Conservation (phyloP, 768 basidiomycete species). For the Mycena amicta region DNA sequence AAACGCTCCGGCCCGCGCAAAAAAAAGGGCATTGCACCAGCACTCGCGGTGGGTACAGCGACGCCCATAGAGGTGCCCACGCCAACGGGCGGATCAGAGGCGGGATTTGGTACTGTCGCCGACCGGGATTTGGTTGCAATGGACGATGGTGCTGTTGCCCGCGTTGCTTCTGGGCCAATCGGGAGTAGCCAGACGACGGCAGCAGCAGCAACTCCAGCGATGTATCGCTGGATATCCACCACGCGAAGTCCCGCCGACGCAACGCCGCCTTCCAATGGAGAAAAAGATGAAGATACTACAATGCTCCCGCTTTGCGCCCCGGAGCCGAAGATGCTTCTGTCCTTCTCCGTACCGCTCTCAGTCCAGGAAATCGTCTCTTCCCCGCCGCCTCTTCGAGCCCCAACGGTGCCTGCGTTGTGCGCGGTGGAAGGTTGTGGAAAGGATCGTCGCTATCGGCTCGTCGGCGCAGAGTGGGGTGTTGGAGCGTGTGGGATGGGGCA, state of each 20-base stretch:
- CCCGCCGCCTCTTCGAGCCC: slow-evolving; percentile 3
- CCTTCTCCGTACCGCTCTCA: slow-evolving; percentile 3
- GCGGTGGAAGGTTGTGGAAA: background rate
- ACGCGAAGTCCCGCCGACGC: slow-evolving; percentile 38
- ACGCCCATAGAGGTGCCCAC: slow-evolving; percentile 21
- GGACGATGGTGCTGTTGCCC: slow-evolving; percentile 26
- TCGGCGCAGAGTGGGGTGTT: slow-evolving; percentile 2
- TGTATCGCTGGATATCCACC: slow-evolving; percentile 77
- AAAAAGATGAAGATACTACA: background rate
- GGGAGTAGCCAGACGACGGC: background rate
- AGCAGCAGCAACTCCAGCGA: slow-evolving; percentile 44
- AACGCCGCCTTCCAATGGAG: slow-evolving; percentile 17
- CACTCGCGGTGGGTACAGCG: background rate
- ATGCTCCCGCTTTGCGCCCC: background rate
- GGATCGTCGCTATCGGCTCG: background rate
- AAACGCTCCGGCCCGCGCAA: slow-evolving; percentile 75
- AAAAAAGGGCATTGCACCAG: slow-evolving; percentile 47
- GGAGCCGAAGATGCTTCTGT: slow-evolving; percentile 1
- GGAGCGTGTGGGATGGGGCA: slow-evolving; percentile 3
- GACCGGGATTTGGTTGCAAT: too few relatives aligned
- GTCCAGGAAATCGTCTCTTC: background rate
- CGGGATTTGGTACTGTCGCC: too few relatives aligned
- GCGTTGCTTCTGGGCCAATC: slow-evolving; percentile 39
- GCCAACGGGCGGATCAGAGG: too few relatives aligned
- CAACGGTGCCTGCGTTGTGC: background rate